Evolutionary conservation across 306 rosid species (phyloP).

Genomic region (Vigna trinervia): DNA sequence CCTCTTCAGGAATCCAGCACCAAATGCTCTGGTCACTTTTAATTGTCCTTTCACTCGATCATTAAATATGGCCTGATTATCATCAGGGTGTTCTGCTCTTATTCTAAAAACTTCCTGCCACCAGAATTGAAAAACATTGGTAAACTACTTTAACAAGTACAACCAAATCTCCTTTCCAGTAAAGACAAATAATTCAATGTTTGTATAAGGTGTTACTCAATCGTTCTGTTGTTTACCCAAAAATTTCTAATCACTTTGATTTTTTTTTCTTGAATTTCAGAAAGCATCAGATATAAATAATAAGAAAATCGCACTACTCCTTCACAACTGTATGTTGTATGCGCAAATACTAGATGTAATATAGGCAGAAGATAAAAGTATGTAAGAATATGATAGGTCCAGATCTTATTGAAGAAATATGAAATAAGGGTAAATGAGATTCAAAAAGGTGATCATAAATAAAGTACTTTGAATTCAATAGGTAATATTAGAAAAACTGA

Average conservation of each 20-base stretch:
- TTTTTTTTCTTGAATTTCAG: background rate
- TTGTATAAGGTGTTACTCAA: background rate
- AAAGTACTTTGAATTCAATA: background rate
- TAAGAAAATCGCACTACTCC: background rate
- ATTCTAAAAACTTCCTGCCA: conserved; percentile 66
- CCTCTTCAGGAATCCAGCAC: conserved; percentile 77
- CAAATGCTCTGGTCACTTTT: conserved; percentile 76
- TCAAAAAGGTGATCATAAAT: background rate
- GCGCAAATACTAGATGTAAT: background rate
- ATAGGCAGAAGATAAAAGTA: background rate
- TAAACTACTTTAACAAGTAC: conserved; percentile 23
- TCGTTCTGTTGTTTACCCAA: background rate
- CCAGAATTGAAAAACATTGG: conserved; percentile 32
- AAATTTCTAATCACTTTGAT: background rate
- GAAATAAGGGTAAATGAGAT: background rate
- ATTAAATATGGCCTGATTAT: conserved; percentile 59
- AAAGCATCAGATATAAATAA: background rate
- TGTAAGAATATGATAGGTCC: background rate
- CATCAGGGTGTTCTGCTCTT: conserved; percentile 69
- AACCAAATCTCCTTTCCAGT: background rate
- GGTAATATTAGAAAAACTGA: background rate
- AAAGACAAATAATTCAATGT: background rate
- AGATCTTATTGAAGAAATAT: background rate
- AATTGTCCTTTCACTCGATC: conserved; percentile 75
- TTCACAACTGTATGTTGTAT: background rate